phyloP scores from a whole-genome alignment of 768 basidiomycete species.

The Hygrocybe punicea region DNA sequence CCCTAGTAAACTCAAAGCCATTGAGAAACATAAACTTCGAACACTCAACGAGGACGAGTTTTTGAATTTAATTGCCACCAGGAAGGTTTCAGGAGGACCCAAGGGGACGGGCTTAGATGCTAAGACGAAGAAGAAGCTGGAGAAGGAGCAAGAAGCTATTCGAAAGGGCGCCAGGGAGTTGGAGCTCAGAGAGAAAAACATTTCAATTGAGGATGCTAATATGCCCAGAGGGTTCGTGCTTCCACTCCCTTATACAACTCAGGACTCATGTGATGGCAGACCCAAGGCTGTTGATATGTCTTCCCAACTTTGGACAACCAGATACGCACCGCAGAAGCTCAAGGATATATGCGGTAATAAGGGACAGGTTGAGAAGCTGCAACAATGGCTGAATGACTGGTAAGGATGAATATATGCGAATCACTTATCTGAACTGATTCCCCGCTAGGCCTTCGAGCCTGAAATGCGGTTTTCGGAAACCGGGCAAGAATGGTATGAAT shows the following conservation, averaged over 20 bases:
- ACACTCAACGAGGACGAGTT: slow-evolving; percentile 88
- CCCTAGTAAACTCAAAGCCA: slow-evolving; percentile 79
- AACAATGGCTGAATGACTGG: slow-evolving; percentile 87
- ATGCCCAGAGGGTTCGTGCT: slow-evolving; percentile 2
- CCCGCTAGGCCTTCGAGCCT: slow-evolving; percentile 63
- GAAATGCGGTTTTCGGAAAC: slow-evolving; percentile 84
- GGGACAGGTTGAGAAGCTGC: slow-evolving; percentile 81
- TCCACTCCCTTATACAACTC: slow-evolving; percentile 1
- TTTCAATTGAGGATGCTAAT: slow-evolving; percentile 33
- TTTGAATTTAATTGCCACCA: slow-evolving; percentile 72
- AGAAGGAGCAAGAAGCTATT: slow-evolving; percentile 77
- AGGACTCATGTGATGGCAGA: slow-evolving; percentile 10
- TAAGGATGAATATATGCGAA: slow-evolving; percentile 31
- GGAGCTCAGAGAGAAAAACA: slow-evolving; percentile 65
- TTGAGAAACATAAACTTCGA: slow-evolving; percentile 73
- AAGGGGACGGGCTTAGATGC: slow-evolving; percentile 55
- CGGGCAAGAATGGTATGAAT: slow-evolving; percentile 84
- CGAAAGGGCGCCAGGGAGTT: slow-evolving; percentile 71
- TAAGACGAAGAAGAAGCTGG: slow-evolving; percentile 75
- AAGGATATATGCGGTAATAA: slow-evolving; percentile 98
- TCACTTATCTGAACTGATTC: neutral
- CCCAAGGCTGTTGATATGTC: slow-evolving; percentile 41
- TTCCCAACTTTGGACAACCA: slow-evolving; percentile 88
- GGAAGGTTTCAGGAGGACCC: slow-evolving; percentile 50
- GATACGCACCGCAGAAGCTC: slow-evolving; percentile 84